These are phyloP conservation scores for Tephrocybe sp. DNA, from an alignment of 768 basidiomycete species.

Conservation along the genomic window DNA sequence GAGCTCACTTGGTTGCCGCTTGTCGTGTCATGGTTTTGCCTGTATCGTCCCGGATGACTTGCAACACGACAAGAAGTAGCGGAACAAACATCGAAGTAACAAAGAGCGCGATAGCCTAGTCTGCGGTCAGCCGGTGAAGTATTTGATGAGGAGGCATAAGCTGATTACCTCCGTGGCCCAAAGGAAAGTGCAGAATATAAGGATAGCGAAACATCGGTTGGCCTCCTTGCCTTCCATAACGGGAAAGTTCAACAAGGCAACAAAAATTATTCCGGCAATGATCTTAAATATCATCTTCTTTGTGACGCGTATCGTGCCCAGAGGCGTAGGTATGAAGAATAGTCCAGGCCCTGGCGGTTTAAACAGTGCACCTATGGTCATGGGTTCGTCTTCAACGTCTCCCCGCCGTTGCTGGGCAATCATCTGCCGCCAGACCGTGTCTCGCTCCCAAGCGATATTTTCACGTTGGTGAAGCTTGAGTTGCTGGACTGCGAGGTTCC, in stretches of 20 bases:
- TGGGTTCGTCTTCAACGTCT: slow-evolving; percentile 33
- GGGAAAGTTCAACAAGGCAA: slow-evolving; percentile 57
- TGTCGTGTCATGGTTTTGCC: slow-evolving; percentile 53
- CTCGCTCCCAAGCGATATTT: slow-evolving; percentile 95
- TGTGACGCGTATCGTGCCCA: slow-evolving; percentile 68
- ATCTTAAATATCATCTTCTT: slow-evolving; percentile 58
- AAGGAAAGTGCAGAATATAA: slow-evolving; percentile 86
- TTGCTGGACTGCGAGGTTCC: slow-evolving; percentile 69
- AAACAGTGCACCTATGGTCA: slow-evolving; percentile 43
- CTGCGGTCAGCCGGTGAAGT: neutral
- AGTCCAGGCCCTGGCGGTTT: slow-evolving; percentile 45
- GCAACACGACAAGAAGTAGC: slow-evolving; percentile 80
- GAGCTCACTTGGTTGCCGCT: slow-evolving; percentile 79
- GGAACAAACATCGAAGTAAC: slow-evolving; percentile 95
- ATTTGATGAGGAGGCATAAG: neutral
- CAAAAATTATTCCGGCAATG: slow-evolving; percentile 58
- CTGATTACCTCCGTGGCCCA: slow-evolving; percentile 92
- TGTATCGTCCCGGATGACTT: slow-evolving; percentile 68
- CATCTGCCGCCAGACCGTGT: slow-evolving; percentile 98
- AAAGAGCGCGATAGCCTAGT: slow-evolving; percentile 91
- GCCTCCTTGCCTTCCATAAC: slow-evolving; percentile 67
- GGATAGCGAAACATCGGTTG: slow-evolving; percentile 87
- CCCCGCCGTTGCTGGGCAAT: slow-evolving; percentile 80
- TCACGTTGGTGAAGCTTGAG: slow-evolving; percentile 87
- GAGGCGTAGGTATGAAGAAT: slow-evolving; percentile 59